Conservation (phyloP, 352 stramenopile species). For the Phytophthora pisi region DNA sequence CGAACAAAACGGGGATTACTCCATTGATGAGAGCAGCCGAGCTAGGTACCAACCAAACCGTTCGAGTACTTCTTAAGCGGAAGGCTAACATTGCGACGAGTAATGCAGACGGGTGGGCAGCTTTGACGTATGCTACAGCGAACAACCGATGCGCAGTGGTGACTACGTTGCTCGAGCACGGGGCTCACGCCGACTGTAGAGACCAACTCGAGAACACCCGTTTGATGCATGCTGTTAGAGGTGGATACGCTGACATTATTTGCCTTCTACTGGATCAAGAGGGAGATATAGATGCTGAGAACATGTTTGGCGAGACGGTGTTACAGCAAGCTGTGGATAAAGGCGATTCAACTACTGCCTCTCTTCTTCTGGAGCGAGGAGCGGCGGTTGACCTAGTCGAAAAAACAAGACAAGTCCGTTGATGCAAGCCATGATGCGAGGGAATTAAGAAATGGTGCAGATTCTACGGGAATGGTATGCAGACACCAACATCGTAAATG, state of each 20-base stretch:
- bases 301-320: background rate
- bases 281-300: background rate
- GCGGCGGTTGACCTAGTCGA: background rate
- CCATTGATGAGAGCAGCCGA: slow-evolving; percentile 4
- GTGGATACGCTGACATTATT: background rate
- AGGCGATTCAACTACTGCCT: background rate
- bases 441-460: background rate
- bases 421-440: background rate
- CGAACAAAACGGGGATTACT: background rate
- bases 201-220: background rate
- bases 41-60: background rate
- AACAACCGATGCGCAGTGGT: background rate
- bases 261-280: slow-evolving; percentile 2
- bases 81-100: background rate
- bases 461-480: slow-evolving; percentile 1
- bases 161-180: background rate
- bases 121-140: slow-evolving; percentile 1
- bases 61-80: background rate
- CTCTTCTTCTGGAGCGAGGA: background rate
- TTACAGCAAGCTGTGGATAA: background rate
- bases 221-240: background rate
- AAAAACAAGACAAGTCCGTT: slow-evolving; percentile 1
- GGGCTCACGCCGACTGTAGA: background rate
- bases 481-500: background rate
- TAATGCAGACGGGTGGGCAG: background rate